Evolutionary conservation across 345 rosid genomes (phyloP), one percentile per base, ranked within the genome.

Genomic region (Iberis pinnata): DNA sequence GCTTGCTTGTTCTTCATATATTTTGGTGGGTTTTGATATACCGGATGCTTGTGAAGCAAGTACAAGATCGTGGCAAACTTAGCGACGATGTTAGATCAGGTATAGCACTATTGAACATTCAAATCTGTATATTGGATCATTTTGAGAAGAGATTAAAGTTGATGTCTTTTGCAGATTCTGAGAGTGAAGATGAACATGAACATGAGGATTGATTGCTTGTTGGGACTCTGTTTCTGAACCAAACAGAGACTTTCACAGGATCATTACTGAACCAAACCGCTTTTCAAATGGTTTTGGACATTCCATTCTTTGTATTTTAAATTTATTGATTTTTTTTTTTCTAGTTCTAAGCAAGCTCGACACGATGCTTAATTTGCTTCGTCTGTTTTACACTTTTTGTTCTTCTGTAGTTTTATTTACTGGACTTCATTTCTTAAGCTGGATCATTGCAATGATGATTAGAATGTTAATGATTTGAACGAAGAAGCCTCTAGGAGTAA

Each of bases 71-170:
- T 53, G 89, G 98, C 45, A 67, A 69, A 61, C 76, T 84, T 61
- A 76, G 88, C 20, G 95, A 84, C 35, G 98, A 92, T 77, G 86
- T 88, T 41, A 76, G 98, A 75, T 92, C 98, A 6, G 96, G 96
- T 88, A 71, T 46, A 33, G 58, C 16, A 7, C 41, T 22, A 43
- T 16, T 18, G 15, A 4, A 6, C 41, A 19, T 3, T 12, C 3
- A 19, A 12, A 43, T 32, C 11, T 10, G 7, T 24, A 1, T 3
- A 10, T 24, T 53, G 38, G 1, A 24, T n/a, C n/a, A 1, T 1
- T 12, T 9, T 3, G 22, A 31, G 50, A 18, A 22, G 29, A 61
- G 18, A 6, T 25, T 29, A 27, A 56, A 24, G 56, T 37, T 50
- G 1, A 38, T 57, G 52, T 29, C 42, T 40, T 38, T 26, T 68